A percentile compares a stretch with the other conserved stretches of the same genome.
phyloP scores from a whole-genome alignment of 805 yeast genomes.

The Ogataea saltuana region DNA sequence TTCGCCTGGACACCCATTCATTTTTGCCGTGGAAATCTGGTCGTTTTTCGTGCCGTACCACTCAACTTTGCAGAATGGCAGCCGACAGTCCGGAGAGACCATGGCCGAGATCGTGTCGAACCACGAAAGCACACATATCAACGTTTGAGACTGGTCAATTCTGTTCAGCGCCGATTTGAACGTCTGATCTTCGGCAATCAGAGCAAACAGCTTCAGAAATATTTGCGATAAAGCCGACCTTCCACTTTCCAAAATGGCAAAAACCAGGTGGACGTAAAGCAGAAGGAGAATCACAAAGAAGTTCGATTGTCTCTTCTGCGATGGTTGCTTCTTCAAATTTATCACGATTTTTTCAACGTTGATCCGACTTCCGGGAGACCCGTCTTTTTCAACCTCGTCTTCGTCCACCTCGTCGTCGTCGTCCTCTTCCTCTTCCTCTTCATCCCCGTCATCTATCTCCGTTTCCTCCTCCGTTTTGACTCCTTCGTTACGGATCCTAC shows the following conservation, averaged over 20 bases:
- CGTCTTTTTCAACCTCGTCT: conserved; percentile 7
- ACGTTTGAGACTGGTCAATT: conserved; percentile 50
- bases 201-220: conserved; percentile 50
- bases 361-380: too few relatives aligned
- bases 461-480: conserved; percentile 3
- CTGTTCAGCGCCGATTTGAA: conserved; percentile 44
- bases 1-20: conserved; percentile 65
- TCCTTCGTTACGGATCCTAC: conserved; percentile 3
- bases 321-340: conserved; percentile 39
- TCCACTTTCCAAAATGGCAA: conserved; percentile 56
- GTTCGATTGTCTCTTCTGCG: conserved; percentile 40
- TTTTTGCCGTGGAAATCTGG: conserved; percentile 47
- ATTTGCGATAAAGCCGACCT: conserved; percentile 51
- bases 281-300: conserved; percentile 51
- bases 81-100: conserved; percentile 56
- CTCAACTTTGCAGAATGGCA: conserved; percentile 51
- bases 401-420: conserved; percentile 15
- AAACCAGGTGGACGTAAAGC: conserved; percentile 54
- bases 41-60: conserved; percentile 53
- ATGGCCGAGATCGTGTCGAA: conserved; percentile 58
- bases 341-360: conserved; percentile 39
- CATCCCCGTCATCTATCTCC: conserved; percentile 12
- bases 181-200: conserved; percentile 49
- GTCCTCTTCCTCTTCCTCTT: conserved; percentile 16
- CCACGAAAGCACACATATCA: conserved; percentile 57